phyloP scores from a whole-genome alignment of 306 rosid species.

The Quercus dentata region DNA sequence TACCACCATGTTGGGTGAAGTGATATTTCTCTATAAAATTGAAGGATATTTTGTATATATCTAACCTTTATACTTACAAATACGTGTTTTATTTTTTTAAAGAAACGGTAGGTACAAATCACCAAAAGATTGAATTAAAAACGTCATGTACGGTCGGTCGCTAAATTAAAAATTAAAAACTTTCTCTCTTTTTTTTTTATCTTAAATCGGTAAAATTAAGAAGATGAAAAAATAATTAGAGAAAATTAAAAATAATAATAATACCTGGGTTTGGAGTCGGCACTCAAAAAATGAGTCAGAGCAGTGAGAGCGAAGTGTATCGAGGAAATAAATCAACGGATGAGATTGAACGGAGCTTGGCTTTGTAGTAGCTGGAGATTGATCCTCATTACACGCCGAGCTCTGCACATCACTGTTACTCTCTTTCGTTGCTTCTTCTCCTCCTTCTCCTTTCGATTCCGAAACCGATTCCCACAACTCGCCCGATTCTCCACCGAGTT shows the following conservation, averaged over 20 bases:
- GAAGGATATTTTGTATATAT: too few species aligned
- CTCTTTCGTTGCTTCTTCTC: slow-evolving; percentile 10
- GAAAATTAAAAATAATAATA: background rate
- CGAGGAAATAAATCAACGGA: slow-evolving; percentile 23
- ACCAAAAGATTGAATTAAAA: background rate
- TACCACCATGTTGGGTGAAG: too few species aligned
- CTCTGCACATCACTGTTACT: slow-evolving; percentile 27
- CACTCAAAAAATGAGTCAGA: slow-evolving; percentile 21
- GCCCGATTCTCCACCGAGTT: background rate
- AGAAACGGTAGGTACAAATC: background rate
- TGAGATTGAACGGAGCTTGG: slow-evolving; percentile 17
- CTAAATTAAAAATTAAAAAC: background rate
- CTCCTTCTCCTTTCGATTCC: slow-evolving; percentile 7
- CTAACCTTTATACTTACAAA: too few species aligned
- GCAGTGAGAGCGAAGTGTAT: slow-evolving; percentile 14
- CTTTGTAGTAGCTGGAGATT: slow-evolving; percentile 18
- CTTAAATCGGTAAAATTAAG: background rate
- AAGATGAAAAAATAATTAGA: background rate
- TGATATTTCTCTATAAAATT: too few species aligned
- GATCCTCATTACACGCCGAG: slow-evolving; percentile 21
- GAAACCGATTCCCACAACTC: slow-evolving; percentile 24
- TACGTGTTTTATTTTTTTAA: too few species aligned
- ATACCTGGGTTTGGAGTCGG: slow-evolving; percentile 29
- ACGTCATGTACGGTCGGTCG: background rate
- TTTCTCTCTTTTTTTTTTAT: background rate